phyloP scores from a whole-genome alignment of 2,329 filamentous ascomycete genomes.

The Dryadomyces quercivorus region DNA sequence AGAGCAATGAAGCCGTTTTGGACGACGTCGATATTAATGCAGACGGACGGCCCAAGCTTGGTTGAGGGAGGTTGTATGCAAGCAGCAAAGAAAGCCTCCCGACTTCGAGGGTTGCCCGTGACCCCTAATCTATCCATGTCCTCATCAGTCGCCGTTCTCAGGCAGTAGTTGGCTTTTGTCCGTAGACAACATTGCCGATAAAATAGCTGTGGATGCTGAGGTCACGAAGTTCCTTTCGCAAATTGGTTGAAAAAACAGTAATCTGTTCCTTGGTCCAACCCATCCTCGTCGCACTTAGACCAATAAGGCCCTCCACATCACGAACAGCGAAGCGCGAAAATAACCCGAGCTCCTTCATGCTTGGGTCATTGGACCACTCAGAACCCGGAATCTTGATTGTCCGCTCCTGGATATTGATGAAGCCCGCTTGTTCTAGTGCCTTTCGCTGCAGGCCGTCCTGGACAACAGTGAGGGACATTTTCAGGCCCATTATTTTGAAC shows the following conservation, averaged over 20 bases:
- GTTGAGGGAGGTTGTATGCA: no score
- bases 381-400: not conserved
- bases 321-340: not conserved
- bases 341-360: not conserved
- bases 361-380: not conserved
- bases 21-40: constrained; percentile 6
- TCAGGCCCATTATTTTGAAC: not conserved
- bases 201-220: not conserved
- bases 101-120: no score
- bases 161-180: not conserved
- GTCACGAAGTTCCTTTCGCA: not conserved
- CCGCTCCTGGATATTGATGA: not conserved
- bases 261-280: not conserved
- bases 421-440: not conserved
- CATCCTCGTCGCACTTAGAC: not conserved
- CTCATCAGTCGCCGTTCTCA: not conserved
- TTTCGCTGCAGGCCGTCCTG: not conserved
- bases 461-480: not conserved
- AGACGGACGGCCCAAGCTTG: not conserved
- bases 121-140: no score
- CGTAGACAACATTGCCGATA: not conserved
- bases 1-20: constrained; percentile 6
- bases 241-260: not conserved
- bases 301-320: not conserved
- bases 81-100: no score